phyloP scores from a whole-genome alignment of 306 rosid genomes.

The Sindora glabra region DNA sequence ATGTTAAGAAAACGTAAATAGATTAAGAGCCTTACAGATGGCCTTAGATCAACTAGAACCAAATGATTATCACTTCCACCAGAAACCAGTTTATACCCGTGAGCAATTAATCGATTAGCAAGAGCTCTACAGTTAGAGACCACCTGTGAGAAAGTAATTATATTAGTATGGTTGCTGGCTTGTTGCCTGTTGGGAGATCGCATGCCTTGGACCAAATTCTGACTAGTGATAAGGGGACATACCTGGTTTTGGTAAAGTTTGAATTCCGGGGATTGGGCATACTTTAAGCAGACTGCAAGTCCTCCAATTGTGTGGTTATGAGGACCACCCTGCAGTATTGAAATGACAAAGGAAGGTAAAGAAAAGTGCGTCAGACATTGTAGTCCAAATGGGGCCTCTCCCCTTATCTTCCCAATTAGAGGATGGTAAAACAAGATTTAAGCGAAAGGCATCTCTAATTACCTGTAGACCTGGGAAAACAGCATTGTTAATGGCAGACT shows the following conservation, averaged over 20 bases:
- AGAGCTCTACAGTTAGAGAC: constrained; percentile 86
- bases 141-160: constrained; percentile 40
- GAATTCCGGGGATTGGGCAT: constrained; percentile 70
- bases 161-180: neutral
- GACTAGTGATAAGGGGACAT: constrained; percentile 1
- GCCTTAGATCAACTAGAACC: constrained; percentile 90
- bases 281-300: constrained; percentile 78
- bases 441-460: constrained; percentile 10
- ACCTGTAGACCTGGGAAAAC: constrained; percentile 97
- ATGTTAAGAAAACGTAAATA: too few relatives aligned
- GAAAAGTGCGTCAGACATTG: neutral
- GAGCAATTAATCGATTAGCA: constrained; percentile 52
- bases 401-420: neutral
- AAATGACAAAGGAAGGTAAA: constrained; percentile 14
- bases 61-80: constrained; percentile 94
- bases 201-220: neutral
- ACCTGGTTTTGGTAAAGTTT: constrained; percentile 82
- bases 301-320: constrained; percentile 98
- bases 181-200: too few relatives aligned
- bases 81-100: constrained; percentile 80
- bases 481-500: constrained; percentile 84
- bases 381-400: neutral
- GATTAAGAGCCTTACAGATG: constrained; percentile 62
- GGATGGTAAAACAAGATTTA: neutral
- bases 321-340: constrained; percentile 83